Evolutionary conservation across 352 stramenopile genomes (phyloP), one percentile per base, ranked within the genome.

Genomic region (Phytophthora tubulina): DNA sequence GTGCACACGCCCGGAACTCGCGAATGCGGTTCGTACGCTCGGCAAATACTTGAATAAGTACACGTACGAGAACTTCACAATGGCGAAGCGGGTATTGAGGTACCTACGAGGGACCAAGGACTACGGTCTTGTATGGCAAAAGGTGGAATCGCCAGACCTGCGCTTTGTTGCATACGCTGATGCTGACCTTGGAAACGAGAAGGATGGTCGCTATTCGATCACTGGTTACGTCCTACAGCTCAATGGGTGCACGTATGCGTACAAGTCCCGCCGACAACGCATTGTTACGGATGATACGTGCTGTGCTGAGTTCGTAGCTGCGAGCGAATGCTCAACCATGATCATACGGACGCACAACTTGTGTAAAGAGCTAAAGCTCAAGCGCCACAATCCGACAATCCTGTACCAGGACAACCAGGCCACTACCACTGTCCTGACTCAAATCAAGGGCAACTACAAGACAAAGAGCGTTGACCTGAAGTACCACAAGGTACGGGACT

Each of bases 161-260:
- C 45, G 51, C 2, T 41, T 66, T 11, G 21, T 49, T 6, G 35
- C 46, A 10, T 66, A 66, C 21, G 58, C 48, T 1, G 58, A 66
- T 21, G 9, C 46, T 0, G 48, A 58, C n/a, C 21, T 66, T 1
- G 14, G 48, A 8, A 66, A 58, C 21, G 46, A 66, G n/a, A 14
- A 57, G 44, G 21, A 66, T 33, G 46, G 15, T 13, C 32, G 48
- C 0, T n/a, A 44, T 9, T 66, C 58, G n/a, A 58, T 58, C 11
- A 58, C 46, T 3, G 58, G 58, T 2, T 66, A 57, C n/a, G 58
- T 66, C 3, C 33, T 66, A 36, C 35, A 66, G 35, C 10, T 66
- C 0, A 58, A 51, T 21, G 58, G 46, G 3, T 57, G 35, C 6
- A 52, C 35, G 1, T 57, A 52, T 7, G 58, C 46, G 4, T 66